A percentile compares a stretch with the other conserved stretches of the same genome.
Conservation (phyloP, 805 yeast species). For the Metschnikowia matae region DNA sequence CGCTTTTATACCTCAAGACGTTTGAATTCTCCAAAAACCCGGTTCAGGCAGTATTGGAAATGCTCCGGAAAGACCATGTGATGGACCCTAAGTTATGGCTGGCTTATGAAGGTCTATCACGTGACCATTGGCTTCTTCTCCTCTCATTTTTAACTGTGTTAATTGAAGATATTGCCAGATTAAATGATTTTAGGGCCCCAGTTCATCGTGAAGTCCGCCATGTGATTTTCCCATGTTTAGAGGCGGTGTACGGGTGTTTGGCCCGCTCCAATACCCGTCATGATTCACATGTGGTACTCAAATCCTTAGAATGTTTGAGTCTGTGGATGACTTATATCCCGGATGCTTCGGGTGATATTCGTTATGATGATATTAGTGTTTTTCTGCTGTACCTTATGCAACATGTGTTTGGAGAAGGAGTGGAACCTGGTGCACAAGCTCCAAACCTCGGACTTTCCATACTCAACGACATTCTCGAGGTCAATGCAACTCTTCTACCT, state of each 20-base stretch:
- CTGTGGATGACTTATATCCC: constrained; percentile 39
- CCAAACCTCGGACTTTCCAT: constrained; percentile 15
- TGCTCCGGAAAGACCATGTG: background rate
- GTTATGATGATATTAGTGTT: constrained; percentile 21
- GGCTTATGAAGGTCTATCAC: background rate
- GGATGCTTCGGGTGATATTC: constrained; percentile 27
- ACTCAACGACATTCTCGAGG: constrained; percentile 44
- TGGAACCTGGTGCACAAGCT: constrained; percentile 8
- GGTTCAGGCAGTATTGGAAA: constrained; percentile 14
- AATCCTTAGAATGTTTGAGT: constrained; percentile 25
- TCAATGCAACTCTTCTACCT: constrained; percentile 40
- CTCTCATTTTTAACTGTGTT: constrained; percentile 42
- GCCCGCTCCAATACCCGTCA: background rate
- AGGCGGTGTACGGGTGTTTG: constrained; percentile 19
- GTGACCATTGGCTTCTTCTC: constrained; percentile 11
- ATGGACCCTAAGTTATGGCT: background rate
- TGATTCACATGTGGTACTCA: background rate
- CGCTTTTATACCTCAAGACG: constrained; percentile 43
- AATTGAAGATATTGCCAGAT: constrained; percentile 49
- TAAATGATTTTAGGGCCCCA: constrained; percentile 18
- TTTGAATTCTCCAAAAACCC: constrained; percentile 41
- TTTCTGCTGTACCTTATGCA: constrained; percentile 12
- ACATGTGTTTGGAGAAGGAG: background rate
- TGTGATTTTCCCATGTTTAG: constrained; percentile 26
- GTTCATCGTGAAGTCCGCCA: constrained; percentile 39